phyloP scores from a whole-genome alignment of 2,329 filamentous ascomycete genomes.

The Colletotrichum scovillei region DNA sequence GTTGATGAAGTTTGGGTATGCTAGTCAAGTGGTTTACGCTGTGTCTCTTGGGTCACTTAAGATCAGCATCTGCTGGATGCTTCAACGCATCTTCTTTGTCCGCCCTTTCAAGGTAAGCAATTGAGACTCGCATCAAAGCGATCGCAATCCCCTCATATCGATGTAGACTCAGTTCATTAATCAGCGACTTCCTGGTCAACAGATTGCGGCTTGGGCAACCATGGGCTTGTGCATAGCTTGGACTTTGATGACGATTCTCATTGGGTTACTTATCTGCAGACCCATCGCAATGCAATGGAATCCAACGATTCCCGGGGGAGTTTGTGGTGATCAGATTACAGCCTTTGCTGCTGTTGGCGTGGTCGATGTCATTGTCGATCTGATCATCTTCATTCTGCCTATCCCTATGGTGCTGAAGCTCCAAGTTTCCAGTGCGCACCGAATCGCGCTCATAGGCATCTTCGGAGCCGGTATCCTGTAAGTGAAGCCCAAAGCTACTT shows the following conservation, averaged over 20 bases:
- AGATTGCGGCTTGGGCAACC: conserved; percentile 28
- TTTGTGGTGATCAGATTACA: conserved; percentile 46
- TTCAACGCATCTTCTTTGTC: conserved; percentile 39
- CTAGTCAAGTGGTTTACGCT: conserved; percentile 37
- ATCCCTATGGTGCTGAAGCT: conserved; percentile 73
- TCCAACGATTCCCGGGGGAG: conserved; percentile 38
- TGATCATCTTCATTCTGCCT: conserved; percentile 73
- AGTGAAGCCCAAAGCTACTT: too few relatives aligned
- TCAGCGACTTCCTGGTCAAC: background rate
- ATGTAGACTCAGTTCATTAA: too few relatives aligned
- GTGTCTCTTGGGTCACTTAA: conserved; percentile 36
- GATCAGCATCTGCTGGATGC: conserved; percentile 38
- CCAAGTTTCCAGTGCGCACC: conserved; percentile 51
- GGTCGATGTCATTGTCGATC: conserved; percentile 68
- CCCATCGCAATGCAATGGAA: conserved; percentile 37
- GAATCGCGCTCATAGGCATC: conserved; percentile 43
- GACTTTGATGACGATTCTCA: conserved; percentile 39
- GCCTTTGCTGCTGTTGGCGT: conserved; percentile 44
- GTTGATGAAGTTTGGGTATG: conserved; percentile 35
- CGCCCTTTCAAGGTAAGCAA: conserved; percentile 19
- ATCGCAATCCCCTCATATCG: background rate
- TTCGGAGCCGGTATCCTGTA: conserved; percentile 47
- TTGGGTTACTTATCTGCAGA: conserved; percentile 35
- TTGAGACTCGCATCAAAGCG: too few relatives aligned
- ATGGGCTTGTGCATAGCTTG: conserved; percentile 35